Percentiles rank a stretch among this genome's conserved stretches.
phyloP scores from a whole-genome alignment of 148 eudicot genomes.

The Silene conica region DNA sequence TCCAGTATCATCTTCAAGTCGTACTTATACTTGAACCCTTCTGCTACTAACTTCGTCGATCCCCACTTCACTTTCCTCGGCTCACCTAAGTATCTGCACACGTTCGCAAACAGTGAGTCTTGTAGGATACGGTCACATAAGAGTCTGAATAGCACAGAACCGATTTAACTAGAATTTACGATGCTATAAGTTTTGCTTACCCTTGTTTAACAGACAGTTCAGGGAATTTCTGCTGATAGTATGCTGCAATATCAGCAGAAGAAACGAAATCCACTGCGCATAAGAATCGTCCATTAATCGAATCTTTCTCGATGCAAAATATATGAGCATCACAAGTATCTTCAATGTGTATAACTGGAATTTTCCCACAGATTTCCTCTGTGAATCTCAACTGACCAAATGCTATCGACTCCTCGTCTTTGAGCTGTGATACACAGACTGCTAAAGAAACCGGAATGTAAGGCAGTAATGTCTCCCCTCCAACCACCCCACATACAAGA shows the following conservation, averaged over 20 bases:
- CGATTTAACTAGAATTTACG: no score
- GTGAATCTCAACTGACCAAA: slow-evolving; percentile 16
- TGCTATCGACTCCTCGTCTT: not conserved
- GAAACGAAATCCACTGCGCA: slow-evolving; percentile 39
- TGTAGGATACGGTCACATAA: no score
- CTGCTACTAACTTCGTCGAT: slow-evolving; percentile 33
- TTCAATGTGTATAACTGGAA: slow-evolving; percentile 42
- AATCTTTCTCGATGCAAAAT: slow-evolving; percentile 40
- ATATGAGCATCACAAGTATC: slow-evolving; percentile 46
- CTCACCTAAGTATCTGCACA: no score
- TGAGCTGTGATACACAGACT: slow-evolving; percentile 18
- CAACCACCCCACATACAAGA: no score
- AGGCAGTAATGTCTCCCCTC: no score
- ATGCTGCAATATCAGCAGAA: slow-evolving; percentile 35
- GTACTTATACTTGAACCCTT: slow-evolving; percentile 38
- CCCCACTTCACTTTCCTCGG: slow-evolving; percentile 34
- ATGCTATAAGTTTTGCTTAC: slow-evolving; percentile 25
- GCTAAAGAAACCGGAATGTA: not conserved
- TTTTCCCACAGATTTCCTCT: slow-evolving; percentile 37
- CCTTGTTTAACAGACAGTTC: slow-evolving; percentile 29
- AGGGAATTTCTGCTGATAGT: slow-evolving; percentile 20
- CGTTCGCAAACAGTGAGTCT: no score
- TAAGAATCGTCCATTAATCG: slow-evolving; percentile 35
- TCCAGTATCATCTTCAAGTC: slow-evolving; percentile 27
- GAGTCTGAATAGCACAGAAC: no score